These are phyloP conservation scores for Beta vulgaris DNA, from an alignment of 148 eudicot species.

Conservation along the genomic window DNA sequence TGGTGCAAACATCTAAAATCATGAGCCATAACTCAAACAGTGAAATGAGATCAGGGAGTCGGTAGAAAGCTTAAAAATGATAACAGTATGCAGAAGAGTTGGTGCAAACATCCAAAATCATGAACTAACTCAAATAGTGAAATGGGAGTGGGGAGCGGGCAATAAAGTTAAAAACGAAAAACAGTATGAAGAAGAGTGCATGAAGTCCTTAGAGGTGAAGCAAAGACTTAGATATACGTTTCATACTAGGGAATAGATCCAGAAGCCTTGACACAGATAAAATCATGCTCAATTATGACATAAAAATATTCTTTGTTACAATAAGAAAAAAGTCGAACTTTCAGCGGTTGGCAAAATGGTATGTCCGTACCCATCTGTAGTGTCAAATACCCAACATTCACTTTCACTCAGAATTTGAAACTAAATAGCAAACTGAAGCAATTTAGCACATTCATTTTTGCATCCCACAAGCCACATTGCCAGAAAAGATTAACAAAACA, in stretches of 20 bases:
- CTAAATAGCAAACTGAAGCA: background rate
- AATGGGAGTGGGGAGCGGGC: background rate
- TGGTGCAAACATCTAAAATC: conserved; percentile 11
- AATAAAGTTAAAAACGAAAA: background rate
- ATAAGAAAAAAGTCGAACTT: background rate
- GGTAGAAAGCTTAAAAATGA: background rate
- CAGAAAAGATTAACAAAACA: background rate
- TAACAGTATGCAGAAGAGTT: background rate
- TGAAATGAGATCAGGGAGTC: background rate
- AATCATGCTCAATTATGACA: background rate
- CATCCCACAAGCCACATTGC: background rate
- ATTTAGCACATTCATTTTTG: background rate
- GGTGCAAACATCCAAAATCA: conserved; percentile 15
- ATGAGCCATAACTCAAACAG: background rate
- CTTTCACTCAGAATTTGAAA: background rate
- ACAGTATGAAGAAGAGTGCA: background rate
- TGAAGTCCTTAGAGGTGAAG: background rate
- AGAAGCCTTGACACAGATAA: background rate
- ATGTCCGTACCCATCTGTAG: background rate
- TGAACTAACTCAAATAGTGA: background rate
- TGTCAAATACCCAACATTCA: background rate
- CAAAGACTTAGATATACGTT: background rate
- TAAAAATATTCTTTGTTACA: too few relatives aligned
- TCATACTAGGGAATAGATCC: background rate
- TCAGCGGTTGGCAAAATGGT: background rate